Evolutionary conservation across 2,329 filamentous ascomycete genomes (phyloP).

Genomic region (Nigrospora sphaerica): DNA sequence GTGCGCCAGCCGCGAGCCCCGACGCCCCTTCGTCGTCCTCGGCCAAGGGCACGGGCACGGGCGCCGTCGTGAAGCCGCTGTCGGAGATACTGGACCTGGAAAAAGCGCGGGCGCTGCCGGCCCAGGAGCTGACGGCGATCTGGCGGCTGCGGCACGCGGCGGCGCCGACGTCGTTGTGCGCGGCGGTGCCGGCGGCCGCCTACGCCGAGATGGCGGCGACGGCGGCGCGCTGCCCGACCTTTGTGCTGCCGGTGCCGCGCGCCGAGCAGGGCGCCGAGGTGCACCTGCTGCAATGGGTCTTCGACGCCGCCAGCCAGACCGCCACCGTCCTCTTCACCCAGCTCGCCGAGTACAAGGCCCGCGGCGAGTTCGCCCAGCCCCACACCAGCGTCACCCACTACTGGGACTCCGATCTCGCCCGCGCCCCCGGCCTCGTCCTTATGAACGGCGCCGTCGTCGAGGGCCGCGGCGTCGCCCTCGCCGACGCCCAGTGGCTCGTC

Average conservation of each 20-base stretch:
- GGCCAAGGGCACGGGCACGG: constrained; percentile 2
- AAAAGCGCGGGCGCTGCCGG: constrained; percentile 66
- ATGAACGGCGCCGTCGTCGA: constrained; percentile 78
- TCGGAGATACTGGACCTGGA: constrained; percentile 63
- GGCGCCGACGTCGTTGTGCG: constrained; percentile 72
- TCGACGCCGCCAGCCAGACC: constrained; percentile 59
- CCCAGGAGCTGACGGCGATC: constrained; percentile 76
- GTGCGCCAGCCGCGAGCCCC: constrained; percentile 4
- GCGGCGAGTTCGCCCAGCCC: constrained; percentile 82
- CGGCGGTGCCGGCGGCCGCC: constrained; percentile 66
- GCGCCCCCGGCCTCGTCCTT: constrained; percentile 71
- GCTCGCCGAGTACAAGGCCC: constrained; percentile 84
- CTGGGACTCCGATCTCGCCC: constrained; percentile 57
- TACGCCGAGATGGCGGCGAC: constrained; percentile 65
- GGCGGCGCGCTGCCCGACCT: constrained; percentile 73
- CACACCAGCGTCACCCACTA: constrained; percentile 95
- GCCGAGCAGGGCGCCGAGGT: constrained; percentile 70
- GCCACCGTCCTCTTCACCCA: constrained; percentile 87
- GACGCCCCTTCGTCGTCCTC: constrained; percentile 7
- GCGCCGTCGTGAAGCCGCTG: constrained; percentile 35
- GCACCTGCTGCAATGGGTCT: constrained; percentile 94
- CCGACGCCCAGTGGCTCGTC: constrained; percentile 83
- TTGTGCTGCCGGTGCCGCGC: constrained; percentile 81
- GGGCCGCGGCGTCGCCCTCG: constrained; percentile 65
- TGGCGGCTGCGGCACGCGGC: constrained; percentile 84